Base-by-base conservation (phyloP, 2,329 filamentous ascomycete species). In the Phaeomoniella chlamydospora region DNA sequence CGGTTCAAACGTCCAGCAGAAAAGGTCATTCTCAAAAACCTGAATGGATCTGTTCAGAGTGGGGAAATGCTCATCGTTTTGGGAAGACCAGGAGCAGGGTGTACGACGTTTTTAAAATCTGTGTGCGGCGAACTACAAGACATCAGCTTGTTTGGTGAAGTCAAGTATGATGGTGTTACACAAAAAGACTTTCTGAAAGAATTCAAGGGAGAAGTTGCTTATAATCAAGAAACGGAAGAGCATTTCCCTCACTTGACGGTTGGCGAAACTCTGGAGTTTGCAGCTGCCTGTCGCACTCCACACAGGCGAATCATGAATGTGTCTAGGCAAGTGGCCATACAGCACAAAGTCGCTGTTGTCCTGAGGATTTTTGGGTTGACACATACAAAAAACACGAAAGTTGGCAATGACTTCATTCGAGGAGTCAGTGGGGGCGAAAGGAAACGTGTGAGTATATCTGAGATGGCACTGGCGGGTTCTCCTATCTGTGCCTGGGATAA, bases 91-190 rank as follows among this genome's bases (percentile, higher is more conserved):
- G 58, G 58, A 4, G 54, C 52, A 39, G 61, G 61, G 37, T 93
- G 85, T 55, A 84, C 80, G 12, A 92, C 85, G 2, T 77, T 92
- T 43, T 65, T 93, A 39, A 92, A 92, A 63, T 82, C 83, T 0
- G 73, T 92, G 45, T 74, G 83, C 3, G 84, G 85, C 41, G 83
- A 92, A 57, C 83, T 80, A 15, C 79, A 86, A 45, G n/a, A n/a
- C n/a, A n/a, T n/a, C n/a, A 85, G 85, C 35, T 77, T 92, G 46
- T 74, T 70, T 45, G 65, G 90, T 11, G 80, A 84, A 33, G 74
- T 93, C 51, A 88, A 92, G 59, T 93, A 92, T 51, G 80, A 90
- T 37, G 61, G 58, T 16, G 55, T 60, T 48, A 62, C 72, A 2
- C 68, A 80, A 38, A 60, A 81, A 49, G 72, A 84, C 51, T 88